A percentile compares a stretch with the other conserved stretches of the same genome.
Conservation (phyloP, 2,329 filamentous ascomycete species). For the Nemania sp. region DNA sequence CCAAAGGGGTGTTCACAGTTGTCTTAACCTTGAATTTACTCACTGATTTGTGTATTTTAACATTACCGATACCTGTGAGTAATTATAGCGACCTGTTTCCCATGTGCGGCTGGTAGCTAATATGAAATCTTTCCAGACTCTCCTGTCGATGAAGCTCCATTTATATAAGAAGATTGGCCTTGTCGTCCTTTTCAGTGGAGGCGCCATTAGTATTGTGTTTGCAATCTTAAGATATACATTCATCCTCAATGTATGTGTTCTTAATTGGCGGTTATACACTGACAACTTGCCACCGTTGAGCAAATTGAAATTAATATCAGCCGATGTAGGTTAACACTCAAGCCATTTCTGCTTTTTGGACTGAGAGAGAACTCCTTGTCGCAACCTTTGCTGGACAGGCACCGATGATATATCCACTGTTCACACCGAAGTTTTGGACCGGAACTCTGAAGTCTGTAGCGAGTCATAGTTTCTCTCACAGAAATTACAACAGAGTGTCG, state of each 20-base stretch:
- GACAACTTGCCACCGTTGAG: too few relatives aligned
- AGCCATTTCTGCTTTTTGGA: constrained; percentile 1
- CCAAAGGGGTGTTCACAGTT: neutral
- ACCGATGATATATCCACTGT: constrained; percentile 3
- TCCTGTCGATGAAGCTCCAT: neutral
- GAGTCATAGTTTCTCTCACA: too few relatives aligned
- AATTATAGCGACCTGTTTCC: too few relatives aligned
- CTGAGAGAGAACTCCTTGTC: constrained; percentile 3
- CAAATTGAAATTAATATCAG: neutral
- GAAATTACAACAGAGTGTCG: too few relatives aligned
- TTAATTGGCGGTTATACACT: too few relatives aligned
- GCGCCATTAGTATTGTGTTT: too few relatives aligned
- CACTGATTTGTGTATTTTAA: constrained; percentile 3
- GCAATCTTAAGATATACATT: too few relatives aligned
- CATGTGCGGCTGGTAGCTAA: too few relatives aligned
- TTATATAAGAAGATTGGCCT: too few relatives aligned
- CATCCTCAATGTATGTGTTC: too few relatives aligned
- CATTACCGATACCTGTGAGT: constrained; percentile 1
- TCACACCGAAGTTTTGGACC: neutral
- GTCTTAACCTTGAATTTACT: constrained; percentile 6
- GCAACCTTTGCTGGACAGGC: constrained; percentile 7
- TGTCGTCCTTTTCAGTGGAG: too few relatives aligned
- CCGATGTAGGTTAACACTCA: neutral
- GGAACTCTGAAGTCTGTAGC: neutral
- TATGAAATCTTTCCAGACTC: neutral